Base-by-base conservation (phyloP, 2,329 filamentous ascomycete genomes). In the Sclerotiophoma versabilis region DNA sequence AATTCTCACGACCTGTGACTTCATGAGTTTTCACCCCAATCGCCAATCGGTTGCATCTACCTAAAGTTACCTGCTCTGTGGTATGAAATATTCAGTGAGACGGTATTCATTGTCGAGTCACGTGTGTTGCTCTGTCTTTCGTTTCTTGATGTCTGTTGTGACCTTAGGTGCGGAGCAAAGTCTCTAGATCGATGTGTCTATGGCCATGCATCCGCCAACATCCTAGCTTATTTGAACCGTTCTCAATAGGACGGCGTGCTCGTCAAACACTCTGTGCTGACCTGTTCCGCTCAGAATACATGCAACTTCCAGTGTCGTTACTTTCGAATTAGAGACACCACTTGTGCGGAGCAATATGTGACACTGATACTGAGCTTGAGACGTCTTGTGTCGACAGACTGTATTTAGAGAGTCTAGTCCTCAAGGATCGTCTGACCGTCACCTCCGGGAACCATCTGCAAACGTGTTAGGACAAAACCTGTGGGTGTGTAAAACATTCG, bases 401-500 rank as follows among this genome's bases (percentile, higher is more conserved):
- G 10, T n/a, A 4, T 25, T 3, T n/a, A 22, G 23, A 41, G 9
- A 20, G 14, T 6, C 23, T 71, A 64, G 17, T 68, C 63, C 41
- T 66, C 67, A 14, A 71, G 57, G 19, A 66, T 59, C 11, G 60
- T 64, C 44, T 68, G 60, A 10, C 69, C 71, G 41, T 73, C 68
- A 38, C 70, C 72, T 46, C 71, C 71, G 3, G 71, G 70, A 14
- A 73, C 68, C 69, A 73, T 72, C 71, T 74, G 36, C 15, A 19
- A 10, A 36, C 17, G 22, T 20, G 37, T 68, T 39, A 68, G 58
- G 22, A 19, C 29, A 15, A 5, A 9, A 14, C 26, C 20, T 27
- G 14, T n/a, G 34, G 17, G 36, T 4, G 23, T 37, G 36, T 12
- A 20, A 23, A 29, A 23, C 25, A 5, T 15, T 65, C 82, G 50